These are phyloP conservation scores for Leccinum truebloodii DNA, from an alignment of 768 basidiomycete species.

Conservation along the genomic window DNA sequence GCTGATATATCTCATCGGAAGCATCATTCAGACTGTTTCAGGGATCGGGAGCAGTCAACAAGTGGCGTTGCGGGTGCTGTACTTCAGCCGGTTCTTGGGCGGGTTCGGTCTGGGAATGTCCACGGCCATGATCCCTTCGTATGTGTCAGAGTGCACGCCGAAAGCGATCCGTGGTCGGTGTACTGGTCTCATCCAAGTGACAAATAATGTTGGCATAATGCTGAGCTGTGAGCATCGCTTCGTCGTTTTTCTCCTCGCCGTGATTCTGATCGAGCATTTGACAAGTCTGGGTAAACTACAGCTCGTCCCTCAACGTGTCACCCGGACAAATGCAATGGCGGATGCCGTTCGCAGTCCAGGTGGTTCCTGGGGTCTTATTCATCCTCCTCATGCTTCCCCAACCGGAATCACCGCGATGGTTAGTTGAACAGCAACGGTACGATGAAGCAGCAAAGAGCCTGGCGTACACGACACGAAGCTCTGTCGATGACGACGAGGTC, in stretches of 20 bases:
- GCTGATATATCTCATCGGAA: conserved; percentile 48
- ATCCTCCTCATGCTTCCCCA: conserved; percentile 47
- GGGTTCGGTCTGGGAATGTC: conserved; percentile 63
- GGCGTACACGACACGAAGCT: conserved; percentile 37
- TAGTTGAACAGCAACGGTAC: conserved; percentile 47
- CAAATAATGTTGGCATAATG: conserved; percentile 36
- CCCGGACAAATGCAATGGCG: conserved; percentile 51
- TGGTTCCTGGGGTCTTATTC: conserved; percentile 54
- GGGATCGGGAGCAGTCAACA: conserved; percentile 41
- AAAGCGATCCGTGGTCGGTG: conserved; percentile 50
- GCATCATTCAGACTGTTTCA: conserved; percentile 45
- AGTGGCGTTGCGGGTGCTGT: conserved; percentile 41
- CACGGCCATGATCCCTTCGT: conserved; percentile 49
- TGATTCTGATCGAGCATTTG: conserved; percentile 4
- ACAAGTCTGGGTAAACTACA: conserved; percentile 51
- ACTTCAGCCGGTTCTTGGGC: conserved; percentile 54
- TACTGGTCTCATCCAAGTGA: conserved; percentile 44
- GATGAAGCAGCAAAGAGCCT: conserved; percentile 43
- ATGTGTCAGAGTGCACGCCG: conserved; percentile 53
- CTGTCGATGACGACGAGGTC: conserved; percentile 37
- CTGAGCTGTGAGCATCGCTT: conserved; percentile 32
- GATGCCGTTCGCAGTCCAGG: conserved; percentile 51
- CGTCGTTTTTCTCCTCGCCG: neutral
- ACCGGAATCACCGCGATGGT: conserved; percentile 58
- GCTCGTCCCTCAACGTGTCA: conserved; percentile 37